Percentiles rank a stretch among this genome's conserved stretches.
phyloP scores from a whole-genome alignment of 2,329 filamentous ascomycete species.

The Cyphellophora europaea region DNA sequence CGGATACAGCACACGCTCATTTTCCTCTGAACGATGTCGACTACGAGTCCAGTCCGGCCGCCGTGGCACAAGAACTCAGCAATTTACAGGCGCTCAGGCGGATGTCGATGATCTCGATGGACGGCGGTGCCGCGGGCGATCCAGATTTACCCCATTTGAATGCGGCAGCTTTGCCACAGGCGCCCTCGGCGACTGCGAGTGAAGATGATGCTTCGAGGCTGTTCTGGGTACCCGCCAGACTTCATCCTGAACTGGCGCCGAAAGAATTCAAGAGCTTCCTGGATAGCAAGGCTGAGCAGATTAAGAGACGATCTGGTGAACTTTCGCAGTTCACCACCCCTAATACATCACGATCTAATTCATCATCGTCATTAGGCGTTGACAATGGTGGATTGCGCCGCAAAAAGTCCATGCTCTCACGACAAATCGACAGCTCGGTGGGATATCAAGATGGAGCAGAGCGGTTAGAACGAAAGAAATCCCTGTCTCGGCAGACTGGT shows the following conservation, averaged over 20 bases:
- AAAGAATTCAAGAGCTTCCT: slow-evolving; percentile 96
- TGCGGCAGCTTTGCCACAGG: slow-evolving; percentile 30
- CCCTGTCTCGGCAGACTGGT: slow-evolving; percentile 42
- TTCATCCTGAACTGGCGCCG: slow-evolving; percentile 90
- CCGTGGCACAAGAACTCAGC: slow-evolving; percentile 84
- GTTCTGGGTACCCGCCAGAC: slow-evolving; percentile 89
- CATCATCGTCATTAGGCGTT: slow-evolving; percentile 8
- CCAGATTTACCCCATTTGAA: slow-evolving; percentile 39
- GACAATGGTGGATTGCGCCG: slow-evolving; percentile 54
- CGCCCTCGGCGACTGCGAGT: slow-evolving; percentile 43
- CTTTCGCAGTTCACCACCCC: slow-evolving; percentile 48
- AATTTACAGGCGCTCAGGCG: slow-evolving; percentile 83
- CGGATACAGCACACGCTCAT: slow-evolving; percentile 49
- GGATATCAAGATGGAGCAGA: slow-evolving; percentile 80
- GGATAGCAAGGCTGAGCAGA: slow-evolving; percentile 83
- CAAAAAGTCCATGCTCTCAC: slow-evolving; percentile 92
- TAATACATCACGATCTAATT: slow-evolving; percentile 13
- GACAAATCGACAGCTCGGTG: slow-evolving; percentile 70
- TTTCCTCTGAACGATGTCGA: slow-evolving; percentile 74
- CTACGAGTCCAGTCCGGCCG: slow-evolving; percentile 81
- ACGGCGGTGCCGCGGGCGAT: slow-evolving; percentile 59
- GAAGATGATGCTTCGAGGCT: slow-evolving; percentile 81
- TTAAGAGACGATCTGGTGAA: slow-evolving; percentile 73
- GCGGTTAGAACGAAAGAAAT: slow-evolving; percentile 63
- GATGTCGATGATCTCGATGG: slow-evolving; percentile 66